These are phyloP conservation scores for Ogataea pilisensis DNA, from an alignment of 805 yeast species.

Conservation along the genomic window DNA sequence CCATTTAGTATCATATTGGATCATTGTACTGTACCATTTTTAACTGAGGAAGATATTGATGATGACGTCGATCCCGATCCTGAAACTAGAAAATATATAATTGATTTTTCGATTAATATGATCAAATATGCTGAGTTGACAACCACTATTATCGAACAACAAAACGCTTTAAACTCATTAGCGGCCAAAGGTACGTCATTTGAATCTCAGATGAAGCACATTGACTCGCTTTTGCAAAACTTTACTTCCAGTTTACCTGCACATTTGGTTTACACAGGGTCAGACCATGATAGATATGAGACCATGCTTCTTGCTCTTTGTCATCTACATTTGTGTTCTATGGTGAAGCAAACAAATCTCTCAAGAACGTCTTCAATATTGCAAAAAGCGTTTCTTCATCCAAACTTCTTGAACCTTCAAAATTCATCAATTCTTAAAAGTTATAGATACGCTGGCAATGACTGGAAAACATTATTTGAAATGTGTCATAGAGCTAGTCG, in stretches of 20 bases:
- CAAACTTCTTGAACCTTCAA: too few relatives aligned
- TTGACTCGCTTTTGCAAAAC: neutral
- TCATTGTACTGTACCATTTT: neutral
- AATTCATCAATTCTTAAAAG: too few relatives aligned
- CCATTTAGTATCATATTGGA: neutral
- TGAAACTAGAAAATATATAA: neutral
- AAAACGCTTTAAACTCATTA: constrained; percentile 1
- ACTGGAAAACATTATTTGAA: too few relatives aligned
- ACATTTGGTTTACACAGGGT: too few relatives aligned
- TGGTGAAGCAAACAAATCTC: neutral
- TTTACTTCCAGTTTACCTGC: too few relatives aligned
- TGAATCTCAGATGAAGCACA: neutral
- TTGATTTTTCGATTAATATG: neutral
- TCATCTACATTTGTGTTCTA: neutral
- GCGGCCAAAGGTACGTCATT: constrained; percentile 1
- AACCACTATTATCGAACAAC: constrained; percentile 5
- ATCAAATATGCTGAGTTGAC: constrained; percentile 3
- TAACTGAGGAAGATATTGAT: neutral
- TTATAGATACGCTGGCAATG: too few relatives aligned
- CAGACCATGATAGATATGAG: too few relatives aligned
- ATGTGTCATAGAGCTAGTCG: too few relatives aligned
- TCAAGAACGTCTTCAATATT: neutral
- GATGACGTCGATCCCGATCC: neutral
- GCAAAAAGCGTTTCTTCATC: too few relatives aligned
- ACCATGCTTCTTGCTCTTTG: neutral